phyloP scores from a whole-genome alignment of 2,329 filamentous ascomycete genomes.

The Scedosporium apiospermum region DNA sequence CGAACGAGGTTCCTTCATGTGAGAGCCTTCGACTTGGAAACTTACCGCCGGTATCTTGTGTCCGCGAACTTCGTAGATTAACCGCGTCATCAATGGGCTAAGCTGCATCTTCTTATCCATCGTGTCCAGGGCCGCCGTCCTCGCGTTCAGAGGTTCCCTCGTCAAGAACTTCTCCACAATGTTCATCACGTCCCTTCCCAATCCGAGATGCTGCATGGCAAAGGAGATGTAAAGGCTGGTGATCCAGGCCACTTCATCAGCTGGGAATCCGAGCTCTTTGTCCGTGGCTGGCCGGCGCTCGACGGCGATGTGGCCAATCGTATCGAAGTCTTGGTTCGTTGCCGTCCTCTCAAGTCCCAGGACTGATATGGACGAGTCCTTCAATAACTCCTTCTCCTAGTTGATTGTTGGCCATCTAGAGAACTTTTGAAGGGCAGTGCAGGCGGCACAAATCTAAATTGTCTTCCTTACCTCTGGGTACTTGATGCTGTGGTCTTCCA shows the following conservation, averaged over 20 bases:
- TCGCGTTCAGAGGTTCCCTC: constrained; percentile 21
- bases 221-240: constrained; percentile 31
- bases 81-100: constrained; percentile 13
- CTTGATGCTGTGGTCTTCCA: background rate
- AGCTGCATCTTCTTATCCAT: constrained; percentile 18
- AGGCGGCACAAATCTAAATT: background rate
- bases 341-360: constrained; percentile 19
- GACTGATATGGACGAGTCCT: constrained; percentile 23
- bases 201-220: constrained; percentile 24
- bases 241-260: constrained; percentile 24
- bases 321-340: constrained; percentile 20
- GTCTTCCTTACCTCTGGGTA: background rate
- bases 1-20: background rate
- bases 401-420: constrained; percentile 5
- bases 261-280: constrained; percentile 19
- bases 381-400: constrained; percentile 22
- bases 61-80: constrained; percentile 18
- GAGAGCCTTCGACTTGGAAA: background rate
- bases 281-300: constrained; percentile 22
- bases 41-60: constrained; percentile 16
- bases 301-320: constrained; percentile 31
- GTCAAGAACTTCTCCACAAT: constrained; percentile 22
- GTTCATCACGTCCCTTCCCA: constrained; percentile 25
- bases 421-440: background rate
- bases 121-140: constrained; percentile 26